phyloP scores from a whole-genome alignment of 495 filamentous ascomycete genomes.

The Poronia punctata region DNA sequence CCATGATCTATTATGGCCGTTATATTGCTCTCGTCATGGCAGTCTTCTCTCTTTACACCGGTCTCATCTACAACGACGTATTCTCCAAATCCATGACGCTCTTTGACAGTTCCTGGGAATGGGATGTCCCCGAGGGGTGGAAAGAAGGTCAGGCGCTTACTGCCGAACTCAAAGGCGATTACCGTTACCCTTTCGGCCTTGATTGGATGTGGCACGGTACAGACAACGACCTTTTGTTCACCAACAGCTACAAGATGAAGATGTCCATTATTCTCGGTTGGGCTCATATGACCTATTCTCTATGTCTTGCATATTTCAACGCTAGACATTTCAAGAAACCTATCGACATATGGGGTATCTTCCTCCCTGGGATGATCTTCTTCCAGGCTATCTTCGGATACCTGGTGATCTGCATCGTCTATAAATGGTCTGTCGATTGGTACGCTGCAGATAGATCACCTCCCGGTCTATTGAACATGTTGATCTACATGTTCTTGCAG shows the following conservation, averaged over 20 bases:
- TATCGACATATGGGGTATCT: conserved; percentile 94
- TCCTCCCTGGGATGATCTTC: conserved; percentile 97
- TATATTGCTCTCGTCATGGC: conserved; percentile 99
- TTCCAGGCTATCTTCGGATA: conserved; percentile 99
- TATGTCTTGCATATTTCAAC: conserved; percentile 88
- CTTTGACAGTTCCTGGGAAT: conserved; percentile 79
- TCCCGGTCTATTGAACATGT: conserved; percentile 91
- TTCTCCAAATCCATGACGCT: conserved; percentile 89
- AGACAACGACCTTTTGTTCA: conserved; percentile 88
- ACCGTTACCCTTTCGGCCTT: conserved; percentile 90
- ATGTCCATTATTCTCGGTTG: conserved; percentile 93
- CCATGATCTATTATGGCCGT: conserved; percentile 96
- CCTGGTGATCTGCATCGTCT: conserved; percentile 84
- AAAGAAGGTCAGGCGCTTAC: conserved; percentile 49
- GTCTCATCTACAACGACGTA: conserved; percentile 94
- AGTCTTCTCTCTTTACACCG: conserved; percentile 92
- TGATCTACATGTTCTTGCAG: conserved; percentile 98
- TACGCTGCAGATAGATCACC: conserved; percentile 54
- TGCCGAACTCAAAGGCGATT: conserved; percentile 56
- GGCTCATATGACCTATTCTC: conserved; percentile 97
- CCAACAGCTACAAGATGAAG: conserved; percentile 99
- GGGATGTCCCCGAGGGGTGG: conserved; percentile 65
- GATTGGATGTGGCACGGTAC: conserved; percentile 97
- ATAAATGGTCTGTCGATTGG: conserved; percentile 97
- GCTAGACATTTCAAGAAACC: conserved; percentile 87